Conservation (phyloP, 2,329 filamentous ascomycete species). For the Albifimbria verrucaria region DNA sequence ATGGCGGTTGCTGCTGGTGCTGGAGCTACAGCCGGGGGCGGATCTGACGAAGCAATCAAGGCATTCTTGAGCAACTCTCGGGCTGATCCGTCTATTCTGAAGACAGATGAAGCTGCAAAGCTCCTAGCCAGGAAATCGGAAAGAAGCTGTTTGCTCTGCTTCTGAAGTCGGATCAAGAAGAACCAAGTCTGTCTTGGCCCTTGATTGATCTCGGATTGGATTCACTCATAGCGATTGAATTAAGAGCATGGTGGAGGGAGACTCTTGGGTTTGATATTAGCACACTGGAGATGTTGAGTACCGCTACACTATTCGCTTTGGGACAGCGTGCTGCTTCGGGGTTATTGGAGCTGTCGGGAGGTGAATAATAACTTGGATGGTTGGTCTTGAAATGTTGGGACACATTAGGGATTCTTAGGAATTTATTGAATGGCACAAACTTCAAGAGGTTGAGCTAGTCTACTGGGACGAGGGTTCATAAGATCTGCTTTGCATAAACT, state of each 20-base stretch:
- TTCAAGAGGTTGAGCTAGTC: too few relatives aligned
- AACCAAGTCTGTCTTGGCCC: background rate
- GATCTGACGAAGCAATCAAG: background rate
- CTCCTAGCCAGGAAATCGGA: conserved; percentile 13
- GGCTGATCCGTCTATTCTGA: background rate
- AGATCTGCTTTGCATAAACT: too few relatives aligned
- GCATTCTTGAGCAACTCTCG: too few relatives aligned
- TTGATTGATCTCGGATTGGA: conserved; percentile 17
- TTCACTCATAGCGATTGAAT: conserved; percentile 18
- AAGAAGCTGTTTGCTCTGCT: conserved; percentile 12
- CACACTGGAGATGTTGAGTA: conserved; percentile 15
- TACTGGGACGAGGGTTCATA: too few relatives aligned
- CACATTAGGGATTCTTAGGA: too few relatives aligned
- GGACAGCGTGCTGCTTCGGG: too few relatives aligned
- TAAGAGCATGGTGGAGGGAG: conserved; percentile 17
- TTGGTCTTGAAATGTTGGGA: too few relatives aligned
- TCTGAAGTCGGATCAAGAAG: conserved; percentile 11
- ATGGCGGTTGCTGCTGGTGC: too few relatives aligned
- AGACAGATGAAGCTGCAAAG: background rate
- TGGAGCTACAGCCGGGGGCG: background rate
- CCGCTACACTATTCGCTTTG: too few relatives aligned
- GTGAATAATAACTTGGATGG: too few relatives aligned
- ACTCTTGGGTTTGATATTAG: conserved; percentile 16
- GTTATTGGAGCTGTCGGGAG: too few relatives aligned
- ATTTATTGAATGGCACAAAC: too few relatives aligned